Conservation (phyloP, 1,139 yeast genomes). For the Candida sanyaensis region DNA sequence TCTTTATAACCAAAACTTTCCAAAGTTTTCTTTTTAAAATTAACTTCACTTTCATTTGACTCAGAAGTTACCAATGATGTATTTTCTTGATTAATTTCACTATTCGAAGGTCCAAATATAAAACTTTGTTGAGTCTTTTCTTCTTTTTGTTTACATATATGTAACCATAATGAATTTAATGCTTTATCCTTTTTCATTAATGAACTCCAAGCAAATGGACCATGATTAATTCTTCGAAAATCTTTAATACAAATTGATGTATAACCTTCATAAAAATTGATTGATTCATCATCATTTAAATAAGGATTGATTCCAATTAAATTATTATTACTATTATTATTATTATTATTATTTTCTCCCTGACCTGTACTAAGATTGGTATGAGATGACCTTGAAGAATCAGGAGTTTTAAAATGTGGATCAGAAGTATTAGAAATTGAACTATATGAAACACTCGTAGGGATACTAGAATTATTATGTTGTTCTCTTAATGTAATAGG, state of each 20-base stretch:
- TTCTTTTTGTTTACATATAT: conserved; percentile 27
- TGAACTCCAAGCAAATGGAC: conserved; percentile 53
- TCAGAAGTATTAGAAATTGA: neutral
- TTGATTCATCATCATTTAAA: conserved; percentile 24
- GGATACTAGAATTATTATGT: neutral
- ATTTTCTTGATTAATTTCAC: conserved; percentile 28
- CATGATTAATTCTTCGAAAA: conserved; percentile 41
- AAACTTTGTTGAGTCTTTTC: conserved; percentile 20
- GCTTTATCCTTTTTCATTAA: conserved; percentile 51
- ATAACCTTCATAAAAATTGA: conserved; percentile 46
- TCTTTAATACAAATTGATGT: conserved; percentile 40
- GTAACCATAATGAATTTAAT: conserved; percentile 35
- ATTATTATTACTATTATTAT: too few species aligned
- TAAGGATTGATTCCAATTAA: conserved; percentile 26
- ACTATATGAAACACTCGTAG: neutral
- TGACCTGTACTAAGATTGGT: neutral
- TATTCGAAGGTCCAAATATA: conserved; percentile 18
- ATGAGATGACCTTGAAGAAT: neutral
- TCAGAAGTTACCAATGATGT: conserved; percentile 21
- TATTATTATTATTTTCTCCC: neutral
- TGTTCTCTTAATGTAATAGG: conserved; percentile 13
- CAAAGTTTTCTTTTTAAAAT: conserved; percentile 33
- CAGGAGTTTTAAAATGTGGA: conserved; percentile 1
- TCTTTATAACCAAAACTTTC: conserved; percentile 40
- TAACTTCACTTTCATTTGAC: conserved; percentile 15